A percentile compares a stretch with the other conserved stretches of the same genome.
phyloP scores from a whole-genome alignment of 768 basidiomycete species.

The Lanmaoa pseudosensibilis region DNA sequence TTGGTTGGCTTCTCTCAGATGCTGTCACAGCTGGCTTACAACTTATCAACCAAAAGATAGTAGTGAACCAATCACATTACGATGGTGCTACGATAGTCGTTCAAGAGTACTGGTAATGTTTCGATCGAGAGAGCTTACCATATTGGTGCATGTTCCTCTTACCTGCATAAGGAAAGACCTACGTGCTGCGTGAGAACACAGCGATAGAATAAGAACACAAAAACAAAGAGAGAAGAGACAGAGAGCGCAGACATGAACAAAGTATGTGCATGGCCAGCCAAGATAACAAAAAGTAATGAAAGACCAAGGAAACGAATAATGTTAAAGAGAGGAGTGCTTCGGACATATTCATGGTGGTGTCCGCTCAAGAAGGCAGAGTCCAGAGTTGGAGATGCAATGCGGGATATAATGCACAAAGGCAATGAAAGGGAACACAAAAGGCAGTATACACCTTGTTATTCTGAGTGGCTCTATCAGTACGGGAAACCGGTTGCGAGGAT shows the following conservation, averaged over 20 bases:
- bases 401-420: conserved; percentile 28
- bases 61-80: conserved; percentile 27
- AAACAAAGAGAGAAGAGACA: neutral
- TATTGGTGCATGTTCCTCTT: conserved; percentile 26
- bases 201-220: conserved; percentile 21
- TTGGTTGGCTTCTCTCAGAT: too few relatives aligned
- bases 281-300: conserved; percentile 21
- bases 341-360: conserved; percentile 15
- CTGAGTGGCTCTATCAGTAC: neutral
- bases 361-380: conserved; percentile 18
- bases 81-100: conserved; percentile 25
- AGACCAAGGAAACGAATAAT: conserved; percentile 29
- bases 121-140: conserved; percentile 17
- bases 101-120: conserved; percentile 31
- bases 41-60: neutral
- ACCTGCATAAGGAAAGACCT: conserved; percentile 30
- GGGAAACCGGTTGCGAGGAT: neutral
- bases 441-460: conserved; percentile 23
- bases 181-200: conserved; percentile 14
- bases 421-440: conserved; percentile 5
- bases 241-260: conserved; percentile 13
- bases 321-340: conserved; percentile 29
- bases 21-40: neutral
- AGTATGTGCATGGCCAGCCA: conserved; percentile 31
- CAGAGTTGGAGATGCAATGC: conserved; percentile 19